Evolutionary conservation across 2,329 filamentous ascomycete species (phyloP), one percentile per base, ranked within the genome.

Genomic region (Fusarium xyrophilum): DNA sequence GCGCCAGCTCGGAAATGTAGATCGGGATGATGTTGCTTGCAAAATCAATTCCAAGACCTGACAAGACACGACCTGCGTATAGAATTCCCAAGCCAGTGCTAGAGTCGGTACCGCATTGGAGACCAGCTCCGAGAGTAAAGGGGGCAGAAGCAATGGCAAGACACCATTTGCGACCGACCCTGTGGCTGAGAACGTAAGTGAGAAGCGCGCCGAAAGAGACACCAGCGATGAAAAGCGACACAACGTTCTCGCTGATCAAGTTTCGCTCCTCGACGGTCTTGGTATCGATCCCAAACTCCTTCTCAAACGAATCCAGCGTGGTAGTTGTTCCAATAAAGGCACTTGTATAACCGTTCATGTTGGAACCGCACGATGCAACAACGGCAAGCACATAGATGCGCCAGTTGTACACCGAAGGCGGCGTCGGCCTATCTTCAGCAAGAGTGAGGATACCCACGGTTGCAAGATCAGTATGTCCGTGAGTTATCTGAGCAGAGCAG

Each of bases 291-390:
- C 79, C 76, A 72, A 91, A 92, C 67, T 90, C 88, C 11, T 80
- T 72, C 61, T 82, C 81, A 77, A 91, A 91, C 1, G 88, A 87
- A 6, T 82, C 78, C 15, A 91, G 82, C 2, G 86, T 84, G 32
- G 91, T 78, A 3, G 89, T 91, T 1, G 86, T 89, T 35, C 88
- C 89, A 61, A 91, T 91, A 77, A 91, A 91, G 48, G 89, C 86
- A 59, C 82, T 85, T 67, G 74, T 75, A 52, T 78, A 78, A n/a
- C 77, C 79, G 56, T 80, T 80, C 78, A 80, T 81, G 44, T 77
- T 75, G n/a, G 79, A 79, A 27, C 77, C 77, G 56, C 77, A 79
- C 25, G 78, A 77, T n/a, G 79, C 78, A 14, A 79, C 73, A 2
- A 74, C 59, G 9, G 79, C 77, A 44, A 76, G 73, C 13, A 71